Percentiles rank a stretch among this genome's conserved stretches.
Evolutionary conservation across 140 eudicot species (phyloP).

Genomic region (Anethum foeniculum): DNA sequence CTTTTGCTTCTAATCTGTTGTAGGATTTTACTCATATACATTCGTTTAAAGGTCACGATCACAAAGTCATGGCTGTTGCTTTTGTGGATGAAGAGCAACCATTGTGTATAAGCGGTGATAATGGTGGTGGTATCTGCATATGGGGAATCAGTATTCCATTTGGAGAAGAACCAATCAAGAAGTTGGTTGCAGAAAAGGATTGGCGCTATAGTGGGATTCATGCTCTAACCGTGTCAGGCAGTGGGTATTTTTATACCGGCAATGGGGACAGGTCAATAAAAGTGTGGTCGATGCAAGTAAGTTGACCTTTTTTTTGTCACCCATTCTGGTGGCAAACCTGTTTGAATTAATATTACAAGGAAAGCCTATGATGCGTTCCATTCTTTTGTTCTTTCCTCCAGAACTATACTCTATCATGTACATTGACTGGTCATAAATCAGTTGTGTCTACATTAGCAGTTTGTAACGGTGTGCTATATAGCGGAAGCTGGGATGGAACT

Average conservation of each 20-base stretch:
- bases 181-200: slow-evolving; percentile 57
- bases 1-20: slow-evolving; percentile 10
- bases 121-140: slow-evolving; percentile 69
- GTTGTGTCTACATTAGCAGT: slow-evolving; percentile 66
- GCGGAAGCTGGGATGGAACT: slow-evolving; percentile 99
- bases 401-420: slow-evolving; percentile 56
- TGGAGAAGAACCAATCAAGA: slow-evolving; percentile 42
- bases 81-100: slow-evolving; percentile 56
- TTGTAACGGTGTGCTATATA: slow-evolving; percentile 59
- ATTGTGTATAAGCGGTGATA: slow-evolving; percentile 83
- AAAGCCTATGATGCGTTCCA: neutral
- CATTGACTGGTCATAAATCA: slow-evolving; percentile 82
- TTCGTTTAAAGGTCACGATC: slow-evolving; percentile 77
- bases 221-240: slow-evolving; percentile 59
- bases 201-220: slow-evolving; percentile 96
- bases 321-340: neutral
- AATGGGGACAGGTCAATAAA: slow-evolving; percentile 79
- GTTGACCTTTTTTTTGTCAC: neutral
- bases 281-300: slow-evolving; percentile 87
- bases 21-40: slow-evolving; percentile 69
- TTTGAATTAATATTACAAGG: neutral
- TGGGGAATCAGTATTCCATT: slow-evolving; percentile 55
- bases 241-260: slow-evolving; percentile 71
- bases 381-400: slow-evolving; percentile 22
- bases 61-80: slow-evolving; percentile 70